Conservation (phyloP, 2,329 filamentous ascomycete species). For the Acrocalymma vagum region DNA sequence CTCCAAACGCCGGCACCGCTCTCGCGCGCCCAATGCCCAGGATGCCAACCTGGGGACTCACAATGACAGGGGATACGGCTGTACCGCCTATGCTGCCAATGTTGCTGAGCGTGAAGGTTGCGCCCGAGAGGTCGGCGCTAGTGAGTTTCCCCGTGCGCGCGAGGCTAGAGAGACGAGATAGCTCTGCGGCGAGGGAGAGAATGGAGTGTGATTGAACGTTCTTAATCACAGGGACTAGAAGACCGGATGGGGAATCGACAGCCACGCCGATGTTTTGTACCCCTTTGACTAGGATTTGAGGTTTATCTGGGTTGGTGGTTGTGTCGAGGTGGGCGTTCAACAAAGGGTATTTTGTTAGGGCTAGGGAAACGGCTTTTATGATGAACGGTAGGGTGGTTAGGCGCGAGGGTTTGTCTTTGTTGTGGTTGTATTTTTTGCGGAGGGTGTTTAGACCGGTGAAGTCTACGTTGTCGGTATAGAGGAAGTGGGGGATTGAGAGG, state of each 20-base stretch:
- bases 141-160: conserved; percentile 79
- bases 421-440: conserved; percentile 74
- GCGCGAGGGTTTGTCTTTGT: conserved; percentile 54
- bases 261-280: conserved; percentile 96
- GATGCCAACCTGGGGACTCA: conserved; percentile 90
- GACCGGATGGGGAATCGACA: conserved; percentile 88
- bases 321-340: conserved; percentile 87
- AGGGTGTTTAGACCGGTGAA: conserved; percentile 78
- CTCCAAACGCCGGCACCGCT: conserved; percentile 78
- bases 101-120: conserved; percentile 95
- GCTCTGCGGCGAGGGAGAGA: conserved; percentile 77
- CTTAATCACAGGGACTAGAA: conserved; percentile 91
- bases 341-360: conserved; percentile 81
- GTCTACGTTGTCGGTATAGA: conserved; percentile 91
- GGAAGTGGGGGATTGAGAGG: conserved; percentile 90
- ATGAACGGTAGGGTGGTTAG: conserved; percentile 94
- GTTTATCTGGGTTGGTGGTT: conserved; percentile 66
- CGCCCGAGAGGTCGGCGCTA: conserved; percentile 78
- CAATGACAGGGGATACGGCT: conserved; percentile 89
- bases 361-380: conserved; percentile 91
- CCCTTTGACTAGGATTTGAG: conserved; percentile 77
- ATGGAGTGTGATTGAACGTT: conserved; percentile 82
- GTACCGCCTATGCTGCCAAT: conserved; percentile 95
- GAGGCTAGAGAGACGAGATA: conserved; percentile 75
- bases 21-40: conserved; percentile 85